Conservation (phyloP, 129 eudicot species). For the Centrapalus pauciflorus region DNA sequence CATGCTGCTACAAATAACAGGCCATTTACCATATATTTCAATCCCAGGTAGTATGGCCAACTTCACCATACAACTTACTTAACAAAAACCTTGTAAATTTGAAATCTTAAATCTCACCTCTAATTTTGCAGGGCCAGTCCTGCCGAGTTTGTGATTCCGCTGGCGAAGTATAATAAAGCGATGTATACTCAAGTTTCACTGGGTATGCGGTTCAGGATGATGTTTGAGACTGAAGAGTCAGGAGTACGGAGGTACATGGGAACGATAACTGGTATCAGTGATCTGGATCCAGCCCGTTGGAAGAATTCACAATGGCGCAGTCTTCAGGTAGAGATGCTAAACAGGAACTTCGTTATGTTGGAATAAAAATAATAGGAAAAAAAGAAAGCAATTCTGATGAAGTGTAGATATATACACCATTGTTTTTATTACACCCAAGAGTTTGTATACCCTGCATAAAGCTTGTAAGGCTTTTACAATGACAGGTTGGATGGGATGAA, state of each 20-base stretch:
- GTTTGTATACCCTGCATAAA: too few species aligned
- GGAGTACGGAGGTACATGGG: constrained; percentile 94
- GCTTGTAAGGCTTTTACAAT: neutral
- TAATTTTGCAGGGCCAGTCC: constrained; percentile 82
- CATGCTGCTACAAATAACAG: constrained; percentile 95
- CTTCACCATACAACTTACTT: too few species aligned
- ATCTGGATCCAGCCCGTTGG: constrained; percentile 77
- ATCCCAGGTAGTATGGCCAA: constrained; percentile 88
- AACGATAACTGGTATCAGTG: constrained; percentile 76
- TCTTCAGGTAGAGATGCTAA: constrained; percentile 56
- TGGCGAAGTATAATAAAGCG: constrained; percentile 91
- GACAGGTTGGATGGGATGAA: constrained; percentile 98
- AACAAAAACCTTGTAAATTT: too few species aligned
- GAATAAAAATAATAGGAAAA: too few species aligned
- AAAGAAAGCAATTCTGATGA: too few species aligned
- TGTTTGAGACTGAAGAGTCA: constrained; percentile 93
- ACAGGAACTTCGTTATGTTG: too few species aligned
- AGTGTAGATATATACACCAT: too few species aligned
- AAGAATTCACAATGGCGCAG: constrained; percentile 90
- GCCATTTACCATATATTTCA: constrained; percentile 89
- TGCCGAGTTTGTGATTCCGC: constrained; percentile 84
- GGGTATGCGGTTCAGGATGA: constrained; percentile 95
- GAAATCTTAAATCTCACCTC: too few species aligned
- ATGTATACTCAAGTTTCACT: constrained; percentile 82
- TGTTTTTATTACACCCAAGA: too few species aligned